Conservation (phyloP, 1,139 yeast species). For the Kurtzmaniella natalensis region DNA sequence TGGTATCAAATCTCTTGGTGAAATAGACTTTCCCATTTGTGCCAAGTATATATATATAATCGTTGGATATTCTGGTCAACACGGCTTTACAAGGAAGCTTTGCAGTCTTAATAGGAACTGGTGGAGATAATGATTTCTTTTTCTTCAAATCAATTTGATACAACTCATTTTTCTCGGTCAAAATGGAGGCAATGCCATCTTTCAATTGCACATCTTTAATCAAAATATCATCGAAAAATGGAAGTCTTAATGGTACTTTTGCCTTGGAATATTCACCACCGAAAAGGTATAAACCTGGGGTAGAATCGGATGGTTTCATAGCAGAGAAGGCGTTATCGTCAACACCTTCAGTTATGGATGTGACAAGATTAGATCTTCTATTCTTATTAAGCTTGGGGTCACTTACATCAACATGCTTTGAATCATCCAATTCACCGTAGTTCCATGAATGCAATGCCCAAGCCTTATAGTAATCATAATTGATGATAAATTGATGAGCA, state of each 20-base stretch:
- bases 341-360: conserved; percentile 29
- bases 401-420: conserved; percentile 15
- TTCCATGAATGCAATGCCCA: conserved; percentile 5
- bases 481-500: conserved; percentile 38
- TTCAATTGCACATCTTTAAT: conserved; percentile 55
- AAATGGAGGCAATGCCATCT: conserved; percentile 51
- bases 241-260: conserved; percentile 56
- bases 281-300: conserved; percentile 35
- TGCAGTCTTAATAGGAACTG: conserved; percentile 11
- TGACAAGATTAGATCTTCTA: conserved; percentile 19
- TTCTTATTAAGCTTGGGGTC: conserved; percentile 28
- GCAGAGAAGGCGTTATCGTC: conserved; percentile 14
- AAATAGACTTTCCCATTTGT: conserved; percentile 49
- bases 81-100: conserved; percentile 43
- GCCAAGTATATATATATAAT: conserved; percentile 55
- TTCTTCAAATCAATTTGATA: conserved; percentile 55
- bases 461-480: conserved; percentile 35
- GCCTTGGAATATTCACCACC: conserved; percentile 30
- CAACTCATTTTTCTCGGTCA: conserved; percentile 69
- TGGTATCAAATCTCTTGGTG: conserved; percentile 36
- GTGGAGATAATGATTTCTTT: conserved; percentile 12
- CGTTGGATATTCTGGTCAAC: conserved; percentile 50
- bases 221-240: conserved; percentile 57
- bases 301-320: conserved; percentile 22
- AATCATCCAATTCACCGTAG: conserved; percentile 3